Conservation (phyloP, 331 rosid species). For the Pyracantha coccinea region DNA sequence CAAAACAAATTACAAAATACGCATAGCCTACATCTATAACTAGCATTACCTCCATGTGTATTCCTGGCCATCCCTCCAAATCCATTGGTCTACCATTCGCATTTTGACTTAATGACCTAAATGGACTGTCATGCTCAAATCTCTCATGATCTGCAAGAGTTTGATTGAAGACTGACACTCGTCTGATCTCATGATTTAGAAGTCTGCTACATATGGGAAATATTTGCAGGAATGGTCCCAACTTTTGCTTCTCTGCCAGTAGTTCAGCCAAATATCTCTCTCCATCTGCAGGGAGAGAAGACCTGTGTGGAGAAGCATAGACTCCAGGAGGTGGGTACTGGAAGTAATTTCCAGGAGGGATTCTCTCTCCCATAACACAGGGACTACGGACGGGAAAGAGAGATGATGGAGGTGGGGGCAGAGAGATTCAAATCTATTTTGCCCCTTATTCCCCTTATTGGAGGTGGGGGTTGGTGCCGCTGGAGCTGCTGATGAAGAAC, state of each 20-base stretch:
- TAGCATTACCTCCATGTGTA: conserved; percentile 56
- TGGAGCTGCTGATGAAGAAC: too few species aligned
- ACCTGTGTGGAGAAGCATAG: conserved; percentile 70
- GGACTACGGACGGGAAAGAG: conserved; percentile 2
- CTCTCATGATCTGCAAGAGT: conserved; percentile 59
- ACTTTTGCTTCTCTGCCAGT: conserved; percentile 71
- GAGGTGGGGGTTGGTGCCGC: too few species aligned
- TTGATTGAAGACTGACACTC: conserved; percentile 50
- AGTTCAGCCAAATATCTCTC: conserved; percentile 76
- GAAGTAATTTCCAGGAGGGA: conserved; percentile 70
- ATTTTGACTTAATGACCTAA: conserved; percentile 48
- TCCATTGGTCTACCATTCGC: conserved; percentile 60
- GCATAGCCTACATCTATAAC: background rate
- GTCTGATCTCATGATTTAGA: conserved; percentile 76
- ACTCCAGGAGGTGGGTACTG: conserved; percentile 80
- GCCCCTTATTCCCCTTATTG: too few species aligned
- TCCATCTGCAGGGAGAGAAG: conserved; percentile 63
- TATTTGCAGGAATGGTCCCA: conserved; percentile 79
- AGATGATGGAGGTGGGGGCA: conserved; percentile 10
- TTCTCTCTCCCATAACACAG: conserved; percentile 73
- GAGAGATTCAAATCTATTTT: conserved; percentile 18
- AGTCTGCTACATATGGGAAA: conserved; percentile 73
- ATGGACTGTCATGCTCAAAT: conserved; percentile 61
- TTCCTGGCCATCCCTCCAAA: conserved; percentile 70
- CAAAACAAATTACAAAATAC: too few species aligned